Evolutionary conservation across 2,329 filamentous ascomycete genomes (phyloP).

Genomic region (Fusarium fujikuroi): DNA sequence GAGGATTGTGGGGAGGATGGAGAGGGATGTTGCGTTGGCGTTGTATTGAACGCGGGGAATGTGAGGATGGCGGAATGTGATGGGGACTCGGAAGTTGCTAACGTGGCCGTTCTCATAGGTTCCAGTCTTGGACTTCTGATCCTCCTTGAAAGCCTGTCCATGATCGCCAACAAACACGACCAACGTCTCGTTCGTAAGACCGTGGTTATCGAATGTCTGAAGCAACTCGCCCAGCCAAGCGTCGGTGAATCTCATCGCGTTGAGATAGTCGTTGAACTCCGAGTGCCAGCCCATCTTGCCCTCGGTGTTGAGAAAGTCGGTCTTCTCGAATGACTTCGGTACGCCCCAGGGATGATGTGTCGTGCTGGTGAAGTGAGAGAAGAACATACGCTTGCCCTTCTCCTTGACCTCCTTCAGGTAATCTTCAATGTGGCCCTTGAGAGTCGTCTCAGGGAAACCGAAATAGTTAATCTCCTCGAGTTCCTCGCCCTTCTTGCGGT

Average conservation of each 20-base stretch:
- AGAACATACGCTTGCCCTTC: conserved; percentile 49
- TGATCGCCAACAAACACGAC: conserved; percentile 51
- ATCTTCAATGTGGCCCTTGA: conserved; percentile 48
- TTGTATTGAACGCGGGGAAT: conserved; percentile 48
- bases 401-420: conserved; percentile 44
- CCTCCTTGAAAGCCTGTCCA: conserved; percentile 50
- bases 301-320: conserved; percentile 29
- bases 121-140: conserved; percentile 42
- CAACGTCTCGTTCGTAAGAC: conserved; percentile 49
- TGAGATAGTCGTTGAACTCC: conserved; percentile 50
- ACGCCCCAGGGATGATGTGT: conserved; percentile 49
- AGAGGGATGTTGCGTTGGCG: conserved; percentile 47
- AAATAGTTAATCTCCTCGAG: conserved; percentile 49
- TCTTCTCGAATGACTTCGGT: conserved; percentile 32
- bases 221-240: conserved; percentile 48
- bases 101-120: conserved; percentile 50
- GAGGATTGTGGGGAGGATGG: conserved; percentile 51
- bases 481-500: conserved; percentile 25
- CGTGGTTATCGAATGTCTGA: conserved; percentile 47
- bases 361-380: conserved; percentile 52
- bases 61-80: conserved; percentile 49
- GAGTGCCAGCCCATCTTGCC: conserved; percentile 44
- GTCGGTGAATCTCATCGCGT: conserved; percentile 49
- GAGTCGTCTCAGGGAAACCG: conserved; percentile 47
- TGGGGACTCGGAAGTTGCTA: conserved; percentile 49